phyloP scores from a whole-genome alignment of 106 monocot species.

The Acanthochlamys bracteata region DNA sequence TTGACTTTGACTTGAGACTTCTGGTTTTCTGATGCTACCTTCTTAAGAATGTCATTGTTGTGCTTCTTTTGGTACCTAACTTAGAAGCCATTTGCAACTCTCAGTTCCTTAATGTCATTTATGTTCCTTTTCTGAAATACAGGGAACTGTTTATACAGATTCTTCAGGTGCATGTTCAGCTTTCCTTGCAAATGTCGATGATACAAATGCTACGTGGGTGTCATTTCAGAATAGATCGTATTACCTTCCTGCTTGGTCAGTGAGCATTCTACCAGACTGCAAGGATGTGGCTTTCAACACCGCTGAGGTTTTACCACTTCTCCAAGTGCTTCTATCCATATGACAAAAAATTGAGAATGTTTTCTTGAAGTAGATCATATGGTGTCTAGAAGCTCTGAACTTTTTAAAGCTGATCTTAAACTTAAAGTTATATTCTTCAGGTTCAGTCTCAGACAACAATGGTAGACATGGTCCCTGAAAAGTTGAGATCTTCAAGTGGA shows the following conservation, averaged over 20 bases:
- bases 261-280: slow-evolving; percentile 66
- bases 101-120: background rate
- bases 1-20: too few species aligned
- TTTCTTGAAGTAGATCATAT: too few species aligned
- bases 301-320: slow-evolving; percentile 31
- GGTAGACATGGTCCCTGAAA: slow-evolving; percentile 72
- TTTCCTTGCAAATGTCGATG: slow-evolving; percentile 61
- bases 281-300: slow-evolving; percentile 59
- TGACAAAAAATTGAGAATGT: too few species aligned
- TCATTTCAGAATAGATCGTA: slow-evolving; percentile 42
- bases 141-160: too few species aligned
- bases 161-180: slow-evolving; percentile 68
- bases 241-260: slow-evolving; percentile 47
- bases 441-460: slow-evolving; percentile 59
- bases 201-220: slow-evolving; percentile 4
- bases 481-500: slow-evolving; percentile 19
- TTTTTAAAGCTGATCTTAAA: slow-evolving; percentile 20
- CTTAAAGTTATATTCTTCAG: slow-evolving; percentile 21
- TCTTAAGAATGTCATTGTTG: too few species aligned
- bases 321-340: too few species aligned
- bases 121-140: too few species aligned
- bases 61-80: too few species aligned
- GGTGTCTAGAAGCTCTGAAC: slow-evolving; percentile 60
- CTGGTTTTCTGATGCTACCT: too few species aligned
- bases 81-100: background rate